These are phyloP conservation scores for Eragrostis curvula DNA, from an alignment of 176 grass and related monocot genomes.

Conservation along the genomic window DNA sequence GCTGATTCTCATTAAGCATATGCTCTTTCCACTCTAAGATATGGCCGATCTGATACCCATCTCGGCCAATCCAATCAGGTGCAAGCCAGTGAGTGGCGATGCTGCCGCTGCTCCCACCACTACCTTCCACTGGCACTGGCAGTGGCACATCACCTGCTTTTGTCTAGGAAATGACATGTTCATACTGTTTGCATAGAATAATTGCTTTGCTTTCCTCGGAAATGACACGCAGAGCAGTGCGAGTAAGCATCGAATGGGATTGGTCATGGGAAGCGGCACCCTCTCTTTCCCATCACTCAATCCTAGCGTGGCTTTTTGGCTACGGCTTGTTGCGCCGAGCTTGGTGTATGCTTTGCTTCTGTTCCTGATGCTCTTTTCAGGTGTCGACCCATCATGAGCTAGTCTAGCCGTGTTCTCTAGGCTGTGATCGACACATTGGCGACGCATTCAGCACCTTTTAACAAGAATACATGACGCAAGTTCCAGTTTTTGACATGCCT, in stretches of 20 bases:
- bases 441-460: neutral
- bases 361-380: conserved; percentile 27
- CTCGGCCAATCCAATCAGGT: conserved; percentile 14
- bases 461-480: neutral
- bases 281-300: conserved; percentile 41
- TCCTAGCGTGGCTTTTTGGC: neutral
- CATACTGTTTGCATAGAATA: conserved; percentile 73
- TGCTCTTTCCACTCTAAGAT: conserved; percentile 56
- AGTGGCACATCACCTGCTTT: conserved; percentile 63
- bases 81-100: conserved; percentile 3
- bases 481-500: neutral
- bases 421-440: neutral
- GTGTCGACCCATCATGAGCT: conserved; percentile 33
- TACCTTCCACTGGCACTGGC: conserved; percentile 25
- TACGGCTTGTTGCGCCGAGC: neutral
- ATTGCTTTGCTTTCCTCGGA: conserved; percentile 73
- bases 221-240: conserved; percentile 71
- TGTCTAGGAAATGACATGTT: conserved; percentile 87
- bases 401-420: neutral
- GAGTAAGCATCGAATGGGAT: conserved; percentile 44
- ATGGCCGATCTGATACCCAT: conserved; percentile 33
- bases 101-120: conserved; percentile 7
- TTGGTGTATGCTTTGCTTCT: neutral
- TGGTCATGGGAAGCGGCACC: conserved; percentile 36
- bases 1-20: conserved; percentile 60